A percentile compares a stretch with the other conserved stretches of the same genome.
phyloP scores from a whole-genome alignment of 208 protist species.

The Porcisia deanei region DNA sequence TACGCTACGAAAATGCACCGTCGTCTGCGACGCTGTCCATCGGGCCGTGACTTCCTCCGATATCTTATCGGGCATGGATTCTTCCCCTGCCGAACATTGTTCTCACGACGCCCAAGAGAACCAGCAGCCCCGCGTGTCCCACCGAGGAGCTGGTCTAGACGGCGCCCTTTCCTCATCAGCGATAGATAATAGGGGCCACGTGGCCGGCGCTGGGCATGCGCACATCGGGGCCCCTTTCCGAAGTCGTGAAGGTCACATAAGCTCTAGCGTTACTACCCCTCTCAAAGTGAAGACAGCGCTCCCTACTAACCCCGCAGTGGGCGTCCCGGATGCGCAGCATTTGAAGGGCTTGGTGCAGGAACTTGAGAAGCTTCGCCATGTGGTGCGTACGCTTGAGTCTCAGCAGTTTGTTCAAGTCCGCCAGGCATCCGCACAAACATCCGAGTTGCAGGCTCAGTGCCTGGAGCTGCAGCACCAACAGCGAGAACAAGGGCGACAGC shows the following conservation, averaged over 20 bases:
- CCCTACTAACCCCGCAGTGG: neutral
- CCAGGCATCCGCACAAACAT: conserved; percentile 20
- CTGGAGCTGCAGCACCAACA: conserved; percentile 30
- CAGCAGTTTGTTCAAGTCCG: conserved; percentile 27
- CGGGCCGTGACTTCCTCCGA: neutral
- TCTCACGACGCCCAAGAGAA: neutral
- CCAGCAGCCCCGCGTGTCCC: neutral
- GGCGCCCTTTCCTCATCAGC: neutral
- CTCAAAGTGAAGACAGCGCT: neutral
- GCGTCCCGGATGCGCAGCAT: neutral
- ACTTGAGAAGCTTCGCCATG: conserved; percentile 28
- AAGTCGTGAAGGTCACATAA: neutral
- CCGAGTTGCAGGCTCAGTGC: conserved; percentile 16
- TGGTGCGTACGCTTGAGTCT: conserved; percentile 28
- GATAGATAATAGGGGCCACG: neutral
- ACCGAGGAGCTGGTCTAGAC: neutral
- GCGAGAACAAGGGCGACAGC: conserved; percentile 14
- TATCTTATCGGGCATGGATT: neutral
- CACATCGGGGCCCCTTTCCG: neutral
- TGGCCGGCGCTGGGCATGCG: neutral
- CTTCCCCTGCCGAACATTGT: neutral
- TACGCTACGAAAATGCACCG: neutral
- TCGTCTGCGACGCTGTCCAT: neutral
- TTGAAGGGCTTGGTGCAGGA: conserved; percentile 17
- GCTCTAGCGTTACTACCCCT: neutral